phyloP scores from a whole-genome alignment of 1,139 yeast genomes.

The Taphrina confusa region DNA sequence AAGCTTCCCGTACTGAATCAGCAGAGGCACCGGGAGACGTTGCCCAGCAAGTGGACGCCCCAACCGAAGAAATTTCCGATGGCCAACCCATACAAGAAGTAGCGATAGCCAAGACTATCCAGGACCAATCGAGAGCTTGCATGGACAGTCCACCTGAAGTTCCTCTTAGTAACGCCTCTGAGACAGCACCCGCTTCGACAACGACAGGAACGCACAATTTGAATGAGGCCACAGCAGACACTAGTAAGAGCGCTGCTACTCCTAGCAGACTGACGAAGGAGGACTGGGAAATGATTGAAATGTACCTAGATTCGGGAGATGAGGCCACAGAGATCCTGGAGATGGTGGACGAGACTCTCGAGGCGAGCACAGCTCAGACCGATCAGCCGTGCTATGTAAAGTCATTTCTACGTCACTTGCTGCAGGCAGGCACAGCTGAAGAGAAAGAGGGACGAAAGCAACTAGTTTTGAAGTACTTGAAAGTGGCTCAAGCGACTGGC shows the following conservation, averaged over 20 bases:
- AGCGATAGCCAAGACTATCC: too few relatives aligned
- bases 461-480: not conserved
- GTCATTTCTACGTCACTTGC: not conserved
- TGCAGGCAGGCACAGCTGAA: not conserved
- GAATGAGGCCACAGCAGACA: too few relatives aligned
- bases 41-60: too few relatives aligned
- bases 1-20: too few relatives aligned
- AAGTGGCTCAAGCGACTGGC: not conserved
- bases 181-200: not conserved
- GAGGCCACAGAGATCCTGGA: not conserved
- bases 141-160: too few relatives aligned
- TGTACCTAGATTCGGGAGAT: not conserved
- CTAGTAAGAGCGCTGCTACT: too few relatives aligned
- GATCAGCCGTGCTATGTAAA: not conserved
- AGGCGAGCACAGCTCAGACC: not conserved
- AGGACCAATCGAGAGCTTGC: too few relatives aligned
- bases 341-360: constrained; percentile 3
- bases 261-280: not conserved
- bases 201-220: not conserved
- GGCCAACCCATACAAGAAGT: too few relatives aligned
- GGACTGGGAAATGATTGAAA: constrained; percentile 10
- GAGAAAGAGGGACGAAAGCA: not conserved
- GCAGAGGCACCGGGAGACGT: too few relatives aligned
- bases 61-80: too few relatives aligned
- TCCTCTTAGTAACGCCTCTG: not conserved